Base-by-base conservation (phyloP, 1,284 basidiomycete genomes). In the Fomitopsis schrenkii region DNA sequence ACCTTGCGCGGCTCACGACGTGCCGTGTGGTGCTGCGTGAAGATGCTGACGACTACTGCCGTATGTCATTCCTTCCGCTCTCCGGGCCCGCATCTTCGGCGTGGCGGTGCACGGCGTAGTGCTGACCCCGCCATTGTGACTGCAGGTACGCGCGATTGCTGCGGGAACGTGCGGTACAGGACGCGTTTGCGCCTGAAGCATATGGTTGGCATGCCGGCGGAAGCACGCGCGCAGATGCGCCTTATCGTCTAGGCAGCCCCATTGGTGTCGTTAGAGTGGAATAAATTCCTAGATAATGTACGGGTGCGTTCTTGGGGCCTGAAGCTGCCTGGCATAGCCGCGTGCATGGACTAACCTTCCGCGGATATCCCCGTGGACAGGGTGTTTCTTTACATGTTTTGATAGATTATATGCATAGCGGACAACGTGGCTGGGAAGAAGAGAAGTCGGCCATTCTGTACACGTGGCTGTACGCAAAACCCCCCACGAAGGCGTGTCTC, bases 131-230 rank as follows among this genome's bases (percentile, higher is more conserved):
- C 60, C 42, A 28, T n/a, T 8, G 45, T 62, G 52, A 4, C 15
- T 30, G 19, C 67, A 86, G 83, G 76, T 44, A 66, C 71, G 44
- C 73, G 74, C 61, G 80, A 78, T 26, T 86, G 85, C 64, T 87
- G 84, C 70, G 73, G 74, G 44, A 87, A 86, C 63, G 76, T 77
- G 50, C 75, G 81, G 62, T 87, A 87, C 69, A 77, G 83, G 54
- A 70, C 64, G 46, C 63, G 68, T 17, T 58, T 69, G 14, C 56
- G 57, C 2, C 30, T 69, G 28, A 62, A 67, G 19, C 66, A 70
- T 58, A 45, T 68, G 36, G 46, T 59, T 17, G 55, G 53, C n/a
- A 48, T 67, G n/a, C 61, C 63, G 22, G 15, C 33, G 5, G 61
- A 67, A 53, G 60, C 65, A 28, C 62, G 61, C 26, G 40, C 50